Conservation (phyloP, 306 rosid species). For the Cicer chorassanicum region DNA sequence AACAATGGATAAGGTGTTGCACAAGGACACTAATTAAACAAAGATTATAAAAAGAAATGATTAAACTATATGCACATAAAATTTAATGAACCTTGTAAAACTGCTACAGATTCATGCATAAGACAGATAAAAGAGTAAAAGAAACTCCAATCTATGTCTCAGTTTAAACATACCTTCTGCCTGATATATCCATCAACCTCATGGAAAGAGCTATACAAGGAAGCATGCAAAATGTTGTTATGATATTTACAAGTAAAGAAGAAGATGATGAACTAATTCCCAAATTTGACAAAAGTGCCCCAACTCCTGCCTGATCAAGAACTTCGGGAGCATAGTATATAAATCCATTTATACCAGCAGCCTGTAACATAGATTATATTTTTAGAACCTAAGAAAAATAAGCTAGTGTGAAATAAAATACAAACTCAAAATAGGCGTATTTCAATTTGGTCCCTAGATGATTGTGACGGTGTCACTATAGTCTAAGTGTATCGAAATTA, state of each 20-base stretch:
- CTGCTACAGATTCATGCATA: neutral
- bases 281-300: constrained; percentile 57
- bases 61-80: no score
- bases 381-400: neutral
- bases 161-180: constrained; percentile 62
- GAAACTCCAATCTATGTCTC: neutral
- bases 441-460: neutral
- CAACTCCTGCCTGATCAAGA: constrained; percentile 65
- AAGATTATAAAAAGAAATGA: no score
- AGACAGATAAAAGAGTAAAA: constrained; percentile 15
- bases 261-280: constrained; percentile 54
- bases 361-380: constrained; percentile 47
- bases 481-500: no score
- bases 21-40: no score
- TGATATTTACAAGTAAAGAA: constrained; percentile 57
- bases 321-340: constrained; percentile 71
- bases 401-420: neutral
- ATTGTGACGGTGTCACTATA: no score
- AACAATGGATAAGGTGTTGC: no score
- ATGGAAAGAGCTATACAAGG: constrained; percentile 70
- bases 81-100: neutral
- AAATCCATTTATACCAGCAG: constrained; percentile 73
- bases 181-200: constrained; percentile 71
- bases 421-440: neutral
- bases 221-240: constrained; percentile 69